phyloP scores from a whole-genome alignment of 805 yeast species.

The Candida berthetii region DNA sequence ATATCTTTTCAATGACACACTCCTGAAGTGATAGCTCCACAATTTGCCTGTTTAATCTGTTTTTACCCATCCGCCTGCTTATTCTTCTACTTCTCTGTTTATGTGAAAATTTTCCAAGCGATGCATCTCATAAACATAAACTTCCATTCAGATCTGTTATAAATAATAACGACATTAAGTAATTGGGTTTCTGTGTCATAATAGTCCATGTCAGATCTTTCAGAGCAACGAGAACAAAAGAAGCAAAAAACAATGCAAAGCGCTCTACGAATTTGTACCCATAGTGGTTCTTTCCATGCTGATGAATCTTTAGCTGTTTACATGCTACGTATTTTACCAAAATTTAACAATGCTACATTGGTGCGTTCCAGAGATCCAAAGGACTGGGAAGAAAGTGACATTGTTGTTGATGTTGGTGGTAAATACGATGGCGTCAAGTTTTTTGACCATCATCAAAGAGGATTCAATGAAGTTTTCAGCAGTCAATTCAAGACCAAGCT shows the following conservation, averaged over 20 bases:
- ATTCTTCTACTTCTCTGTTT: too few species aligned
- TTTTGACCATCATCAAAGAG: slow-evolving; percentile 97
- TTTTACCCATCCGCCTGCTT: too few species aligned
- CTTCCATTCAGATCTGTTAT: too few species aligned
- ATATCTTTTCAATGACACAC: too few species aligned
- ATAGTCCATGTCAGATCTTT: not conserved
- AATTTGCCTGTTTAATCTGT: too few species aligned
- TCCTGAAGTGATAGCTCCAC: too few species aligned
- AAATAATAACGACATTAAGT: too few species aligned
- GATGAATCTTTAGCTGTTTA: slow-evolving; percentile 94
- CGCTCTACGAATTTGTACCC: slow-evolving; percentile 72
- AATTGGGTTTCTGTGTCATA: too few species aligned
- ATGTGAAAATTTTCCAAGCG: too few species aligned
- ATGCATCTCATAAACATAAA: too few species aligned
- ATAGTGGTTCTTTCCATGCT: slow-evolving; percentile 93
- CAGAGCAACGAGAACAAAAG: slow-evolving; percentile 11
- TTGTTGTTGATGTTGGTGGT: slow-evolving; percentile 94
- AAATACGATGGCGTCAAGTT: slow-evolving; percentile 79
- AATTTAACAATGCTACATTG: slow-evolving; percentile 57
- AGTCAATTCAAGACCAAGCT: slow-evolving; percentile 64
- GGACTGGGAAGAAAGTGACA: slow-evolving; percentile 81
- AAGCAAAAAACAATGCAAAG: slow-evolving; percentile 21
- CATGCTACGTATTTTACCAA: slow-evolving; percentile 69
- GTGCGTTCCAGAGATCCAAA: slow-evolving; percentile 80
- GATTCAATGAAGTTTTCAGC: slow-evolving; percentile 70